Evolutionary conservation across 2,329 filamentous ascomycete species (phyloP), one percentile per base, ranked within the genome.

Genomic region (Aphanoascus verrucosus): DNA sequence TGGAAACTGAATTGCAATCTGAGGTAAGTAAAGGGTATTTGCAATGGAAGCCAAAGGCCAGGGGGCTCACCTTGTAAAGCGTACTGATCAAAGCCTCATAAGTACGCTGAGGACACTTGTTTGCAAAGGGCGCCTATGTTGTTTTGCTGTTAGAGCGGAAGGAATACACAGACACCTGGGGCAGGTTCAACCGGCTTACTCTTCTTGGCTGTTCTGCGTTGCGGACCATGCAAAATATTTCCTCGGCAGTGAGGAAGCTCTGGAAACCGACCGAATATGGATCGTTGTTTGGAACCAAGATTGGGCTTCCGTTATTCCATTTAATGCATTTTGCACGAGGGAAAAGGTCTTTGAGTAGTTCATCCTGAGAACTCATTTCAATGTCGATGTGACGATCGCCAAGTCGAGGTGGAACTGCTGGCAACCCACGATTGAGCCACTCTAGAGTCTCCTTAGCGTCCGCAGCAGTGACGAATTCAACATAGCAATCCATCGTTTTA

Each of bases 401-500:
- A 48, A 79, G 65, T 52, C 71, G 72, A 59, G 70, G 71, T 31
- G 65, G 62, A 57, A 67, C 69, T 38, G 64, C 65, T 49, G 66
- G 63, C 32, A 64, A 54, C 14, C 66, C 64, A 34, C 64, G 62
- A 15, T 68, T 67, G 51, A 73, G 65, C 40, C 69, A 67, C 9
- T 63, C 58, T 7, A 72, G 64, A 2, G 69, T 62, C 11, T 63
- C 62, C 14, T 64, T 52, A 0, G 76, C 77, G 58, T 74, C 71
- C 8, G 55, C 53, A 1, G 51, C 38, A 4, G 62, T 65, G 2
- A 59, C 50, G 35, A 78, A 69, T 53, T 80, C 77, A 38, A 77
- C 68, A 58, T 69, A 80, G 55, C 70, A 74, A 50, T 78, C 75
- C 70, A 76, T 76, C 0, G 77, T 79, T 66, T 79, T 79, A 15